These are phyloP conservation scores for Rubia occidens DNA, from an alignment of 305 asterid species.

Conservation along the genomic window DNA sequence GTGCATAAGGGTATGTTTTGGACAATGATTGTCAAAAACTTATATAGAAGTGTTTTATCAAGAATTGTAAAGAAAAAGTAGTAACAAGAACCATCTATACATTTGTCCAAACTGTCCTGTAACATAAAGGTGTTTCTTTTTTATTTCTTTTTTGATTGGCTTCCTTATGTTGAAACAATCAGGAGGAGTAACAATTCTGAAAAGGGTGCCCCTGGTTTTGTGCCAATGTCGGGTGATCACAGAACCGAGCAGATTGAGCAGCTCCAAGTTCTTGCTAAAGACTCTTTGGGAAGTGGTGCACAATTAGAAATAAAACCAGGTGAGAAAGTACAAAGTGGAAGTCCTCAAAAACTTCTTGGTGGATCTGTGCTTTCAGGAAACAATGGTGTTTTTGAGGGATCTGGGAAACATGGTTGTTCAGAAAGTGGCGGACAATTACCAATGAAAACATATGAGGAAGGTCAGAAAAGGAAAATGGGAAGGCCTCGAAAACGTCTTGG, in stretches of 20 bases:
- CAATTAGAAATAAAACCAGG: neutral
- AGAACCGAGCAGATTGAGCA: conserved; percentile 9
- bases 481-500: neutral
- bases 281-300: conserved; percentile 5
- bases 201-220: neutral
- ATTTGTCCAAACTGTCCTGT: too few relatives aligned
- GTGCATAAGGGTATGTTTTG: too few relatives aligned
- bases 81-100: too few relatives aligned
- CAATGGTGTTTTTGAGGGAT: neutral
- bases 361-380: neutral
- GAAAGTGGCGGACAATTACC: conserved; percentile 6
- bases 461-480: neutral
- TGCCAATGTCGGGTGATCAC: conserved; percentile 10
- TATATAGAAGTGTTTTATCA: too few relatives aligned
- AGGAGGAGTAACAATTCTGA: conserved; percentile 2
- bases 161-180: too few relatives aligned
- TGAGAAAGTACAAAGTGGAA: neutral
- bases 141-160: too few relatives aligned
- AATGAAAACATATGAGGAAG: neutral
- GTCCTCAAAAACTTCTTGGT: neutral
- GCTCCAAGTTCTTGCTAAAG: conserved; percentile 9
- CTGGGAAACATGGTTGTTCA: neutral
- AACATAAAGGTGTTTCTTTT: too few relatives aligned
- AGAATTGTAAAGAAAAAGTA: too few relatives aligned
- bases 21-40: too few relatives aligned